Evolutionary conservation across 805 yeast species (phyloP).

Genomic region (Danielia reshetovae): DNA sequence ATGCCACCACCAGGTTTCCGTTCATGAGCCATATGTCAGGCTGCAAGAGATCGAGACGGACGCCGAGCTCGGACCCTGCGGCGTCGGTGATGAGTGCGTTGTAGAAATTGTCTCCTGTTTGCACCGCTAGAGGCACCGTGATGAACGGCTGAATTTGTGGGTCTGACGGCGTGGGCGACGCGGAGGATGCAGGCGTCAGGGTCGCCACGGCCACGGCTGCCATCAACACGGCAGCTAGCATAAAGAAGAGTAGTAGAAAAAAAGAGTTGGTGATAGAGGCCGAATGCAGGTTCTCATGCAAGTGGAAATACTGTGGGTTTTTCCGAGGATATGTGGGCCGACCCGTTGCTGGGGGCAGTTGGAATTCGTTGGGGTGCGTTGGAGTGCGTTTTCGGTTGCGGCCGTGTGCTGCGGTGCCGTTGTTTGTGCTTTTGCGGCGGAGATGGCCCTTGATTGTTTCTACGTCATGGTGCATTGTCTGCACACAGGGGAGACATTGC

Average conservation of each 20-base stretch:
- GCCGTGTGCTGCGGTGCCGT: no score
- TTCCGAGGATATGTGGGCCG: no score
- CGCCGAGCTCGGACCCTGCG: constrained; percentile 13
- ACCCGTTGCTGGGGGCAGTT: no score
- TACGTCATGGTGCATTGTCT: no score
- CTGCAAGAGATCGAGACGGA: constrained; percentile 32
- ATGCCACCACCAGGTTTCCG: constrained; percentile 20
- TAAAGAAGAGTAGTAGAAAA: background rate
- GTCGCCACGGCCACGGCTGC: background rate
- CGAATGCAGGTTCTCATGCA: no score
- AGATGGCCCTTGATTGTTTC: no score
- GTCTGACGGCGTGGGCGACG: background rate
- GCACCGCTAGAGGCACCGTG: constrained; percentile 13
- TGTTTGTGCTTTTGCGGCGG: no score
- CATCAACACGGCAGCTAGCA: background rate
- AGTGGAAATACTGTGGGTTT: no score
- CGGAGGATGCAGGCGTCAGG: background rate
- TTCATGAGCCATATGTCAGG: constrained; percentile 38
- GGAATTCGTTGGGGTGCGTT: no score
- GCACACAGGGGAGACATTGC: no score
- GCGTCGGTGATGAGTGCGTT: constrained; percentile 12
- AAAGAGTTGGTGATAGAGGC: no score
- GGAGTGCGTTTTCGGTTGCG: no score
- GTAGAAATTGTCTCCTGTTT: constrained; percentile 15
- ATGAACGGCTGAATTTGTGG: constrained; percentile 1